Evolutionary conservation across 495 filamentous ascomycete genomes (phyloP), one percentile per base, ranked within the genome.

Genomic region (Friedmanniomyces endolithicus): DNA sequence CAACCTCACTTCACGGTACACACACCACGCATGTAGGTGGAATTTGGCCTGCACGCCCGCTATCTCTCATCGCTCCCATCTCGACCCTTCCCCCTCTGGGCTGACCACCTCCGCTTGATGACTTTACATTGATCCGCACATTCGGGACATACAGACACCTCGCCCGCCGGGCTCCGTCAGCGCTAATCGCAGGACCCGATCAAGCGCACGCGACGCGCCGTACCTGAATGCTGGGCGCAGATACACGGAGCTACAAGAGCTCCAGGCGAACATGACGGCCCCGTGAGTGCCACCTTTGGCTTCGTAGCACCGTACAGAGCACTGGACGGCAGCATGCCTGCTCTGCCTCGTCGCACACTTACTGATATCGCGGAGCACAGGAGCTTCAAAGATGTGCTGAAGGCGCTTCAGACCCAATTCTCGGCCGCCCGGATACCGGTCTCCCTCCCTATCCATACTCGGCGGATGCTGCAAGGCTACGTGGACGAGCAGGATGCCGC

Each of bases 361-460:
- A 25, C 51, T 47, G 51, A 54, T 24, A 34, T 45, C 9, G n/a
- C 14, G 8, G 23, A 35, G 33, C 39, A 29, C 33, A 58, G 55
- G 22, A 58, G 16, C 31, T 27, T 81, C 27, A 84, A 77, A 64
- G 83, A 86, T 62, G 74, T 81, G 59, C 64, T 73, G 58, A 82
- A 77, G 65, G 76, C 76, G 44, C 70, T 88, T 50, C 72, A 71
- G 50, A 61, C 57, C 63, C 77, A 75, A 64, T 64, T 84, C 41
- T 69, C 75, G 14, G 61, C 71, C 0, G 65, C 79, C 31, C 73
- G 61, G 14, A 56, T 65, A 8, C 52, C 65, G 2, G 71, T 78
- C 12, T 80, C 82, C 16, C 72, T 87, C n/a, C 80, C 85, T 27
- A 70, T 80, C 55, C 77, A 81, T 48, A 67, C 84, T 47, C 61